Evolutionary conservation across 441 rosid genomes (phyloP).

Genomic region (Croton setiger): DNA sequence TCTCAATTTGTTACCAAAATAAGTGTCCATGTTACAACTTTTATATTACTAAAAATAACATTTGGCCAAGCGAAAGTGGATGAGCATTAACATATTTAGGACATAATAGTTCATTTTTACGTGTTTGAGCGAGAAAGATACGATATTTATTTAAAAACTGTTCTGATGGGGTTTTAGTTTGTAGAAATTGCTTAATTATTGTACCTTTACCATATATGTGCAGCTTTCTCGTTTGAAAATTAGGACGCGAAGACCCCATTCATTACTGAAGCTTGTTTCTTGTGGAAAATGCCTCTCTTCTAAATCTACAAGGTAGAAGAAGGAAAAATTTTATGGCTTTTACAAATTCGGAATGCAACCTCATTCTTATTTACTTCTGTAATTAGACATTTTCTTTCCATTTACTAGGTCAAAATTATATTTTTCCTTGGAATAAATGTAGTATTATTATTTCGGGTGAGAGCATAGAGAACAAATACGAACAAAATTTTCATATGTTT

Average conservation of each 20-base stretch:
- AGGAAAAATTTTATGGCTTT: conserved; percentile 18
- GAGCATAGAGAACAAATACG: conserved; percentile 27
- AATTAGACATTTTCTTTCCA: conserved; percentile 38
- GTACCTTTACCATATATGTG: conserved; percentile 18
- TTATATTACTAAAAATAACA: too few species aligned
- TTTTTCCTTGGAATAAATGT: conserved; percentile 34
- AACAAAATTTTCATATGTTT: background rate
- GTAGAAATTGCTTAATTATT: background rate
- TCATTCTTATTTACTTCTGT: conserved; percentile 26
- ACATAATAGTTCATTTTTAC: too few species aligned
- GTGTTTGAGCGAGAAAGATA: background rate
- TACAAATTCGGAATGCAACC: conserved; percentile 14
- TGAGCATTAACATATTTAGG: too few species aligned
- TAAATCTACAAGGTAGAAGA: conserved; percentile 57
- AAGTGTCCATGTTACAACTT: too few species aligned
- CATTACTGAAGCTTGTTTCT: conserved; percentile 72
- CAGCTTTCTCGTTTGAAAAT: conserved; percentile 78
- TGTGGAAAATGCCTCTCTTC: conserved; percentile 80
- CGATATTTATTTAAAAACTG: background rate
- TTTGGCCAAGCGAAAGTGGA: too few species aligned
- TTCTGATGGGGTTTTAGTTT: conserved; percentile 9
- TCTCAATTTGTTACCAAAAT: too few species aligned
- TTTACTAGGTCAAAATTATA: conserved; percentile 26
- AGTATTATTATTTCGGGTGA: conserved; percentile 13
- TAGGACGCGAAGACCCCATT: conserved; percentile 51